Evolutionary conservation across 805 yeast species (phyloP).

Genomic region (Ogataea methylovora): DNA sequence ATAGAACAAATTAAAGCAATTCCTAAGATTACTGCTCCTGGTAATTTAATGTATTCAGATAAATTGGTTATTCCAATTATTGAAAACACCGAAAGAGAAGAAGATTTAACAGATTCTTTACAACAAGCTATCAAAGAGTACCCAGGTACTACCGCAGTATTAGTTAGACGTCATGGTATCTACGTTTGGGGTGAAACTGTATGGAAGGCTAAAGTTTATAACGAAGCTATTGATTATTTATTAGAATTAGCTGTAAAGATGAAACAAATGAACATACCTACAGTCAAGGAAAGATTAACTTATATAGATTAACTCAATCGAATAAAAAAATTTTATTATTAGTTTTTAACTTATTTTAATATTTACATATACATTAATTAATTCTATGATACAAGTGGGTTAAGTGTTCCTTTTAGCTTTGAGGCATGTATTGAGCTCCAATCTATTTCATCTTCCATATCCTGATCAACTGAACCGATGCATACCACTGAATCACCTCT

Average conservation of each 20-base stretch:
- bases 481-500: slow-evolving; percentile 56
- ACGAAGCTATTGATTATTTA: slow-evolving; percentile 88
- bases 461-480: slow-evolving; percentile 45
- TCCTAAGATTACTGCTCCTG: slow-evolving; percentile 60
- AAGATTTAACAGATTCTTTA: slow-evolving; percentile 63
- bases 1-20: slow-evolving; percentile 92
- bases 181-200: slow-evolving; percentile 94
- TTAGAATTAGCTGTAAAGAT: slow-evolving; percentile 80
- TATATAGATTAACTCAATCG: neutral
- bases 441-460: slow-evolving; percentile 31
- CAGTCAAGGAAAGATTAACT: slow-evolving; percentile 22
- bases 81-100: slow-evolving; percentile 85
- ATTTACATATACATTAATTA: neutral
- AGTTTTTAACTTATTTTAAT: neutral
- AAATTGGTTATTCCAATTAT: slow-evolving; percentile 81
- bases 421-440: slow-evolving; percentile 26
- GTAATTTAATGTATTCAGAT: slow-evolving; percentile 66
- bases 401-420: slow-evolving; percentile 22
- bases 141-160: slow-evolving; percentile 77
- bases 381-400: slow-evolving; percentile 12
- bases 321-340: neutral
- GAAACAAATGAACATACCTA: slow-evolving; percentile 61
- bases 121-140: slow-evolving; percentile 57
- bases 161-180: slow-evolving; percentile 90
- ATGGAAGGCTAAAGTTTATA: slow-evolving; percentile 88